Evolutionary conservation across 768 basidiomycete species (phyloP), one percentile per base, ranked within the genome.

Genomic region (Sistotremastrum niveocremeum): DNA sequence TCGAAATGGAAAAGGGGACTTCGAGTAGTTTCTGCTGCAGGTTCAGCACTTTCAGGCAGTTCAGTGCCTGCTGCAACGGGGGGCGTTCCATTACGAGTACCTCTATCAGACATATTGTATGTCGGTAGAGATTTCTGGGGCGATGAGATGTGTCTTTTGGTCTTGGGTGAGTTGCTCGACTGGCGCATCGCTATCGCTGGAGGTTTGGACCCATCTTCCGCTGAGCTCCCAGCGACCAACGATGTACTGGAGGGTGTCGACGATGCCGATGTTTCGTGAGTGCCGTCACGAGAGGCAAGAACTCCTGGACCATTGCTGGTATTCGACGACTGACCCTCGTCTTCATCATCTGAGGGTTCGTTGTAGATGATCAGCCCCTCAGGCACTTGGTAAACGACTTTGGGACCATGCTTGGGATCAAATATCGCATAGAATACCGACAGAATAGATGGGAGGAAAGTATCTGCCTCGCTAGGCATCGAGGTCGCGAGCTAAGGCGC

Each of bases 391-490:
- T 84, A 84, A 4, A 88, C 79, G 40, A 98, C 84, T 56, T 86
- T 86, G 2, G 90, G 86, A 2, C 95, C 94, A 46, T 83, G 77
- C 4, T 65, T 66, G 35, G 81, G 72, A 63, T 98, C 89, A 60
- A 99, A 98, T 9, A 84, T 79, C 3, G 93, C 83, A 57, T 95
- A 97, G 67, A 98, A 97, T 9, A 94, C 83, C 7, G 88, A 90
- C 54, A 81, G 78, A 47, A 88, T 83, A 11, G 69, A 65, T 35
- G 85, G 85, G 40, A 82, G 71, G 63, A 84, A 89, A 7, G 84
- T 87, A 60, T 79, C 79, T 41, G 66, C 68, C 39, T 72, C 67
- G 6, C 63, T 61, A 42, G 66, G 55, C 70, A 71, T 73, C 11
- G 30, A 35, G n/a, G 20, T 20, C 20, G 20, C 20, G 20, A 20